Evolutionary conservation across 2,329 filamentous ascomycete genomes (phyloP).

Genomic region (Aschersonia sp.): DNA sequence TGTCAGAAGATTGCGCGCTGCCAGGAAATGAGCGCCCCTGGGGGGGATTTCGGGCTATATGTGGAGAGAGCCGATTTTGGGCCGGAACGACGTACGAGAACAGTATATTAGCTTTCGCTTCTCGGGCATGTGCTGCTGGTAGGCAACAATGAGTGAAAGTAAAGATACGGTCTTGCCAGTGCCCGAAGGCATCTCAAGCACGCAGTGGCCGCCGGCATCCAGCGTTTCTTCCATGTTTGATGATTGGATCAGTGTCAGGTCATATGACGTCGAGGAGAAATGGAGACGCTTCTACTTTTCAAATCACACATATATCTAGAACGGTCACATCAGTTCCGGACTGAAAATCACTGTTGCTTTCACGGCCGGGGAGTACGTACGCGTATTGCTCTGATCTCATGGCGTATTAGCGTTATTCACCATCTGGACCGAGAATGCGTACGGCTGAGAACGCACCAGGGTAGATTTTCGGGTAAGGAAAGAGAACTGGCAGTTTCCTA

Average conservation of each 20-base stretch:
- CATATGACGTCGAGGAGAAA: not conserved
- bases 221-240: slow-evolving; percentile 44
- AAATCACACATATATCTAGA: slow-evolving; percentile 42
- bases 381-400: slow-evolving; percentile 36
- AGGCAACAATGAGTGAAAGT: slow-evolving; percentile 87
- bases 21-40: not conserved
- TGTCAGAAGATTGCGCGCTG: no score
- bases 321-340: not conserved
- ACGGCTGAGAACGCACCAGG: slow-evolving; percentile 26
- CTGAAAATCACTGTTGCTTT: not conserved
- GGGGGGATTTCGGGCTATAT: not conserved
- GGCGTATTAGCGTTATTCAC: not conserved
- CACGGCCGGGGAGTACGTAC: slow-evolving; percentile 15
- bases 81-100: slow-evolving; percentile 44
- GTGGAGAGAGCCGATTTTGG: not conserved
- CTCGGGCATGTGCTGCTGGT: slow-evolving; percentile 86
- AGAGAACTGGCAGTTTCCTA: slow-evolving; percentile 41
- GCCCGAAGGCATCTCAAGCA: slow-evolving; percentile 96
- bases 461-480: slow-evolving; percentile 45
- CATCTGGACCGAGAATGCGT: not conserved
- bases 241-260: not conserved
- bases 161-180: slow-evolving; percentile 96
- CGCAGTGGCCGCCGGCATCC: slow-evolving; percentile 87
- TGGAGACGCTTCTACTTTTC: slow-evolving; percentile 25
- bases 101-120: slow-evolving; percentile 96